Evolutionary conservation across 805 yeast genomes (phyloP), one percentile per base, ranked within the genome.

Genomic region (Ogataea sp.): DNA sequence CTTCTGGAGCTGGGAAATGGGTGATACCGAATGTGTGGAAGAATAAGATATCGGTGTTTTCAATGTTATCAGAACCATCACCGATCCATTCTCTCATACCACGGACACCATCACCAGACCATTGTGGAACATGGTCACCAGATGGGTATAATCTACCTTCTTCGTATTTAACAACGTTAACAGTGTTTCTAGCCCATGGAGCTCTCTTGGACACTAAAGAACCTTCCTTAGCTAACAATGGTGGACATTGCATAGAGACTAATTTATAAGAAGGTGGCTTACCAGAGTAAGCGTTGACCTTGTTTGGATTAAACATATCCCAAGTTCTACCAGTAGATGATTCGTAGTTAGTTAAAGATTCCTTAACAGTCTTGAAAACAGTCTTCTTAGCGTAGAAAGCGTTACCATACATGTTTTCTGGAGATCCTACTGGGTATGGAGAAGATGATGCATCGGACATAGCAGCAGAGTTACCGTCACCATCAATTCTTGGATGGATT

Each of bases 1-100:
- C 94, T 66, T 83, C 93, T 43, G 93, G 90, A 13, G 89, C 80
- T 43, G 94, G 94, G 75, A 83, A 80, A 59, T 83, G 94, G 26
- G 90, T 78, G 49, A 83, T 75, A 53, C 93, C 93, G 53, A 84
- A 83, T 23, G 90, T 83, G 62, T 83, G 89, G 78, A 78, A 84
- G 52, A 80, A 64, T 39, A 83, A 71, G 44, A 83, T 71, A 57
- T 84, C 93, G 30, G 85, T 78, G 65, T 79, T 70, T 48, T 75
- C 82, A 52, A 79, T 65, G 17, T 58, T 56, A 41, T 69, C 84
- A 6, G 60, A 37, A 43, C 82, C 83, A 50, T 79, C 78, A 40
- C 78, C 83, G 44, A 75, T 62, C 86, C 86, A 79, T 47, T 72
- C 70, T 61, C 78, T 71, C 76, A 77, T 76, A 54, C 84, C 84